phyloP scores from a whole-genome alignment of 768 basidiomycete genomes.

The Xerocomus potaroensis region DNA sequence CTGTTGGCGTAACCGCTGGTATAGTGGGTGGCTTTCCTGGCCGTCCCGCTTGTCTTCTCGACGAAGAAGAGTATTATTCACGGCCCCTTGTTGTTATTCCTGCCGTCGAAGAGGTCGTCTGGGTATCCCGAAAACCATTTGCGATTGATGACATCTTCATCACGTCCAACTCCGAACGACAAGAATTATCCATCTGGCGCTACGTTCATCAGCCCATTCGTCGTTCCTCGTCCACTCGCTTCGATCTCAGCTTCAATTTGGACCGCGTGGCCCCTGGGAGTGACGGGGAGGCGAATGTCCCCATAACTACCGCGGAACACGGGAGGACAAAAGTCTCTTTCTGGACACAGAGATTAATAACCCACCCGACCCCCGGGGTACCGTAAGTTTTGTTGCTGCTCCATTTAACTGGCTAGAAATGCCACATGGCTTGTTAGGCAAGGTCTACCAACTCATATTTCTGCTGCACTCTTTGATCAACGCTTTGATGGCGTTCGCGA shows the following conservation, averaged over 20 bases:
- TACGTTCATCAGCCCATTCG: slow-evolving; percentile 52
- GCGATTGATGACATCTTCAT: slow-evolving; percentile 48
- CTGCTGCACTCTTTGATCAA: slow-evolving; percentile 58
- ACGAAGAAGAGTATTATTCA: slow-evolving; percentile 50
- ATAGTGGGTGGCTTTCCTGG: slow-evolving; percentile 45
- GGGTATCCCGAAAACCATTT: slow-evolving; percentile 46
- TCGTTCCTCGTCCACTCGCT: slow-evolving; percentile 45
- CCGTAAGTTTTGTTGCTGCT: slow-evolving; percentile 43
- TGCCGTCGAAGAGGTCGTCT: slow-evolving; percentile 61
- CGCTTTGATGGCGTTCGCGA: slow-evolving; percentile 54
- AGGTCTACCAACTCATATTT: slow-evolving; percentile 31
- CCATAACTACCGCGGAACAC: slow-evolving; percentile 45
- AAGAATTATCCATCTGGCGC: slow-evolving; percentile 63
- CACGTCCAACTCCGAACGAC: slow-evolving; percentile 53
- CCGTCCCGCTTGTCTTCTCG: slow-evolving; percentile 38
- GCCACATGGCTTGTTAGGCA: slow-evolving; percentile 12
- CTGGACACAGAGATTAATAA: slow-evolving; percentile 64
- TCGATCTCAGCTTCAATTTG: slow-evolving; percentile 56
- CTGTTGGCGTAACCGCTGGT: slow-evolving; percentile 63
- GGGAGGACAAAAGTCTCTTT: slow-evolving; percentile 66
- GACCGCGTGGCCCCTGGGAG: slow-evolving; percentile 67
- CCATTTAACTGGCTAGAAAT: not conserved
- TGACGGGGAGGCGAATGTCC: slow-evolving; percentile 39
- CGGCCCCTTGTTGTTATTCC: slow-evolving; percentile 53
- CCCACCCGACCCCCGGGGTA: slow-evolving; percentile 40